Evolutionary conservation across 2,329 filamentous ascomycete genomes (phyloP), one percentile per base, ranked within the genome.

Genomic region (Colletotrichum scovillei): DNA sequence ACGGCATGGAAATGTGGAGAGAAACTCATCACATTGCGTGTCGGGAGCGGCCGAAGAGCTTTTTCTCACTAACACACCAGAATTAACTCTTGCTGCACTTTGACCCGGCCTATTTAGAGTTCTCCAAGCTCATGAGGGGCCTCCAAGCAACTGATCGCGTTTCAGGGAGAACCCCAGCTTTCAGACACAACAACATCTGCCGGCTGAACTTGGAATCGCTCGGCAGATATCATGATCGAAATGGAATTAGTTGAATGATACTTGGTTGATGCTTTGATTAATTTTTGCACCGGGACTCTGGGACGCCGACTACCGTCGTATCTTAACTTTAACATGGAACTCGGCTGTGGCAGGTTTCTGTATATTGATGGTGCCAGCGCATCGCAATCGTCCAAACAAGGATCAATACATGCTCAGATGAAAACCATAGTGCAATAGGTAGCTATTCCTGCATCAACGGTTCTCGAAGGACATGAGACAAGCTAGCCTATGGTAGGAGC

Each of bases 31-130:
- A 22, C 22, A 30, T 63, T 62, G 5, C 64, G 58, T 57, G 30
- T 72, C 35, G 38, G 57, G 16, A 68, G 8, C 5, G 22, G 14
- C 22, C 52, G 30, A 67, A 11, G 67, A 70, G 55, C 57, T 68
- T 46, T 35, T 52, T 19, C 57, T 68, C 49, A 57, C 9, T 60
- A 12, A 19, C 8, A 22, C 2, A 24, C 24, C 22, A 28, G 16
- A 12, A 24, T 26, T 24, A 8, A 46, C 7, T 58, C 35, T 38
- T 14, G 14, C 55, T 66, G n/a, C 12, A 19, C 16, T 67, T 68
- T 38, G 26, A 38, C 22, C 26, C 22, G 35, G 35, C 8, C 28
- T 24, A 9, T 57, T 5, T 16, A 68, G 7, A 62, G 56, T 68
- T 71, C 46, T 5, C 6, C 63, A 4, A 62, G 46, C 62, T 71